Evolutionary conservation across 2,329 filamentous ascomycete genomes (phyloP).

Genomic region (Diaporthe vaccinii): DNA sequence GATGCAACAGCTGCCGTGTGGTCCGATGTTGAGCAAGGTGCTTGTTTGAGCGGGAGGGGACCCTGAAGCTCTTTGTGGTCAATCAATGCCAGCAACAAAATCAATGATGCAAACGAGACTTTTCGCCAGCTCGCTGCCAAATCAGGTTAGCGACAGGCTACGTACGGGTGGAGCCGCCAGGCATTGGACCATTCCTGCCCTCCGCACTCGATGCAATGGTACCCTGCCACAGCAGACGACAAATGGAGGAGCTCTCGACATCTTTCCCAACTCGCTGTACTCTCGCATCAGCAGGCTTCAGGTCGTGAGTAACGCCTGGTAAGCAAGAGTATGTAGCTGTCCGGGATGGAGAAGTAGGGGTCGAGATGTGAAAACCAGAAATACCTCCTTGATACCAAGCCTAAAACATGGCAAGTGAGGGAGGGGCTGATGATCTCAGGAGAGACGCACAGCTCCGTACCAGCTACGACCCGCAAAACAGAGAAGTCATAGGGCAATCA

Average conservation of each 20-base stretch:
- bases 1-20: slow-evolving; percentile 20
- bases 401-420: slow-evolving; percentile 11
- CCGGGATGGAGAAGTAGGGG: neutral
- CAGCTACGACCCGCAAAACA: neutral
- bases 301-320: neutral
- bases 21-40: neutral
- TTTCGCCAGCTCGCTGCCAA: slow-evolving; percentile 31
- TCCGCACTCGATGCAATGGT: neutral
- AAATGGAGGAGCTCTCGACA: neutral
- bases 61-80: slow-evolving; percentile 28
- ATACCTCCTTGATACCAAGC: neutral
- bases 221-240: neutral
- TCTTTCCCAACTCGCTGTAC: neutral
- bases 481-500: neutral
- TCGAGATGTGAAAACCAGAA: neutral
- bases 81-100: neutral
- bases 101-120: slow-evolving; percentile 34
- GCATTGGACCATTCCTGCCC: neutral
- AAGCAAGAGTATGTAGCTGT: too few species aligned
- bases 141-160: neutral
- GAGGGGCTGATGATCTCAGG: neutral
- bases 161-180: slow-evolving; percentile 1
- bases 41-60: neutral
- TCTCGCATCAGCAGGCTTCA: neutral
- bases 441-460: neutral